A percentile compares a stretch with the other conserved stretches of the same genome.
Evolutionary conservation across 2,329 filamentous ascomycete species (phyloP).

Genomic region (Cadophora sp.): DNA sequence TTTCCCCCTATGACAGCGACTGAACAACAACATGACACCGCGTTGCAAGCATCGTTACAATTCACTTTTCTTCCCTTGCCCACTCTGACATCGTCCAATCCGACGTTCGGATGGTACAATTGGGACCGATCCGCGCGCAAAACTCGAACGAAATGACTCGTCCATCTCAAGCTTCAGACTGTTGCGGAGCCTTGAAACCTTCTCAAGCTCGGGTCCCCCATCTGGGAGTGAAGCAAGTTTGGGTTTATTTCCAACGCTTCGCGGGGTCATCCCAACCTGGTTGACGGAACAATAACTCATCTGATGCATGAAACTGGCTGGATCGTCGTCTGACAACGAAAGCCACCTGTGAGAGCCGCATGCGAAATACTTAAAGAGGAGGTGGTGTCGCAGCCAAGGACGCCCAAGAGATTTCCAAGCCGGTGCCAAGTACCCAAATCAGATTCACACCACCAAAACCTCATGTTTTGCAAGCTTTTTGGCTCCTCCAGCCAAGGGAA

Average conservation of each 20-base stretch:
- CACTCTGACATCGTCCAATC: neutral
- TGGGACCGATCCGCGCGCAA: neutral
- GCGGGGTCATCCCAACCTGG: slow-evolving; percentile 9
- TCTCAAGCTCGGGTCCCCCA: neutral
- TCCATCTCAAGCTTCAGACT: slow-evolving; percentile 1
- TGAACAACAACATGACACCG: neutral
- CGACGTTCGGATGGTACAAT: neutral
- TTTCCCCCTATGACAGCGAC: neutral
- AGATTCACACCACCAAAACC: neutral
- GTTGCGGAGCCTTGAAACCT: slow-evolving; percentile 2
- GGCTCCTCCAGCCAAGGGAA: slow-evolving; percentile 6
- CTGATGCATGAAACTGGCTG: neutral
- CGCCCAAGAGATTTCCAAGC: slow-evolving; percentile 7
- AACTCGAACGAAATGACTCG: neutral
- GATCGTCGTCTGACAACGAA: neutral
- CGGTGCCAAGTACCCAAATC: slow-evolving; percentile 3
- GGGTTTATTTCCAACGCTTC: neutral
- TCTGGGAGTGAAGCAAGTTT: neutral
- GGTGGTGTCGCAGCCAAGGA: slow-evolving; percentile 13
- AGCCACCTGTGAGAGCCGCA: neutral
- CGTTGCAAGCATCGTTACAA: no score
- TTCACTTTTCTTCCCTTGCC: neutral
- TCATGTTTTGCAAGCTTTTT: neutral
- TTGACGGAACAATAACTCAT: neutral
- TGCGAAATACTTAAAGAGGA: slow-evolving; percentile 7